A percentile compares a stretch with the other conserved stretches of the same genome.
These are phyloP conservation scores for Neoarthrinium moseri DNA, from an alignment of 2,329 filamentous ascomycete genomes.

Conservation along the genomic window DNA sequence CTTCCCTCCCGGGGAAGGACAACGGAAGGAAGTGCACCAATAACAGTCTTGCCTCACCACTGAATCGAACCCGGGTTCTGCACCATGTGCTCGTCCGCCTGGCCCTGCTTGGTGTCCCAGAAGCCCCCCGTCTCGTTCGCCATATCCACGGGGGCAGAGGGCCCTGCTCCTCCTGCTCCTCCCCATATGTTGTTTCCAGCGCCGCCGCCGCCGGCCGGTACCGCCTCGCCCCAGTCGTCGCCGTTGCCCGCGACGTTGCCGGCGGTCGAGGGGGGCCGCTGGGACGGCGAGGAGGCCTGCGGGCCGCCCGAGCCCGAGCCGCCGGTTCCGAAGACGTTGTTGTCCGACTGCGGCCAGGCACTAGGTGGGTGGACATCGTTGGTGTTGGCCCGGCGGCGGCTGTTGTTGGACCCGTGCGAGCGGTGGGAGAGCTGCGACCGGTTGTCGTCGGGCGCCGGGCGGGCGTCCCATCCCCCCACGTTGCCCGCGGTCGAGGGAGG, in stretches of 20 bases:
- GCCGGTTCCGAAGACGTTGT: background rate
- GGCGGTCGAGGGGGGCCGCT: background rate
- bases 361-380: too few relatives aligned
- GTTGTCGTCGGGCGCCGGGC: background rate
- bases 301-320: background rate
- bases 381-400: too few relatives aligned
- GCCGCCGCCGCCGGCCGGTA: background rate
- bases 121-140: background rate
- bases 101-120: conserved; percentile 9
- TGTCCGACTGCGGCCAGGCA: conserved; percentile 1
- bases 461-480: background rate
- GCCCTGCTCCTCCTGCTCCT: too few relatives aligned
- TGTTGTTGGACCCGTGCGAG: background rate
- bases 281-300: background rate
- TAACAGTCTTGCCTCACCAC: background rate
- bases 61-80: background rate
- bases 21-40: too few relatives aligned
- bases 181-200: background rate
- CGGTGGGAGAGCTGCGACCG: background rate
- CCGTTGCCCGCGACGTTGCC: conserved; percentile 9
- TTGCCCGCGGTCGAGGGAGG: background rate
- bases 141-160: too few relatives aligned
- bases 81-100: background rate
- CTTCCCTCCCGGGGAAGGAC: too few relatives aligned
- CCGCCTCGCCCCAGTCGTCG: background rate